Evolutionary conservation across 257 asterid species (phyloP), one percentile per base, ranked within the genome.

Genomic region (Scutellaria galericulata): DNA sequence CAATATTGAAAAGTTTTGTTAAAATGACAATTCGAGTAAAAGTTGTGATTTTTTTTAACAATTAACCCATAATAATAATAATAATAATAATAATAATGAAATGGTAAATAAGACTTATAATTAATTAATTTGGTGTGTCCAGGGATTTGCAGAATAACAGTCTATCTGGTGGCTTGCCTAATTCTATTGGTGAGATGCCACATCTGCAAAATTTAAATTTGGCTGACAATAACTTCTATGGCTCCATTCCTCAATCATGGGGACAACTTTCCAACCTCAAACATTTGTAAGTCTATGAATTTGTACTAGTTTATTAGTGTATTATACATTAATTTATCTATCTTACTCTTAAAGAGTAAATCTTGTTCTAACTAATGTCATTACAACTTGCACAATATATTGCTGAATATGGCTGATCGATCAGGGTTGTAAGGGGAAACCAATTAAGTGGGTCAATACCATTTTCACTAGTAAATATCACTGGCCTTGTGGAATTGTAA

Each of bases 231-330:
- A 78, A 79, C 54, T 89, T 93, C 72, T 86, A 48, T 45, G 96
- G 98, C 71, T 70, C 93, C 5, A 89, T 93, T 77, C 98, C 98
- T 37, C 60, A 76, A 10, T 78, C 90, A 12, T 93, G 96, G 98
- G 91, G 88, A 61, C 87, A 77, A 56, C 85, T 93, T 46, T 61
- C 83, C 77, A 77, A 84, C 70, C 86, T 93, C 61, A 93, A 90
- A 71, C 80, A 86, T 75, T 55, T 90, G 98, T 90, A 82, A 82
- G 92, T 78, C 35, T 1, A 47, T 9, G 18, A 0, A 11, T 2
- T 24, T 24, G 27, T 2, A 24, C 27, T 24, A 24, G 2, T 24
- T 24, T 24, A 24, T 24, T 24, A 24, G 27, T 24, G 27, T 24
- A 24, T 24, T 11, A 18, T 61, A 3, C 31, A 40, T 2, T 62